Evolutionary conservation across 257 asterid genomes (phyloP).

Genomic region (Lantana camara): DNA sequence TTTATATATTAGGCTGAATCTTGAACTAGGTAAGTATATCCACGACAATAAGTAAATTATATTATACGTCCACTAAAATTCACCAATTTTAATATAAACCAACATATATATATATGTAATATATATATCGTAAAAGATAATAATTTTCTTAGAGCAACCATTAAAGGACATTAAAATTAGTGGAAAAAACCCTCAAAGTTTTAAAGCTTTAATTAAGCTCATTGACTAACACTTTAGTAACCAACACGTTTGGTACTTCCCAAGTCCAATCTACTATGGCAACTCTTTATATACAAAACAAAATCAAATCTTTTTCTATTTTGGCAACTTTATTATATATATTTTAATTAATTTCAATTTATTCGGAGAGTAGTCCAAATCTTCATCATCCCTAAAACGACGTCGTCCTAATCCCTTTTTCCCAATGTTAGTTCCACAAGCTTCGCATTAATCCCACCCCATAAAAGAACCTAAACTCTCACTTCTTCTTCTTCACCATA

Average conservation of each 20-base stretch:
- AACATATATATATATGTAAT: no score
- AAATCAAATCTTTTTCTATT: no score
- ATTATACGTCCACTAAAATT: no score
- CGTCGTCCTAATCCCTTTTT: slow-evolving; percentile 3
- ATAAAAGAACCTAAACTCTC: not conserved
- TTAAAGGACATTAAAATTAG: no score
- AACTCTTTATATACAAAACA: no score
- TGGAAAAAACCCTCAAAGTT: not conserved
- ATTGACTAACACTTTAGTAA: slow-evolving; percentile 13
- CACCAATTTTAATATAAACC: no score
- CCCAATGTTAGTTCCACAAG: slow-evolving; percentile 31
- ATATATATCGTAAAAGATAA: no score
- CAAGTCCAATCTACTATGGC: slow-evolving; percentile 23
- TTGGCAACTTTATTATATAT: not conserved
- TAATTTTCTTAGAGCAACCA: no score
- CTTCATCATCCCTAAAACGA: slow-evolving; percentile 8
- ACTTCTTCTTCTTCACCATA: not conserved
- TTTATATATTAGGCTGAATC: no score
- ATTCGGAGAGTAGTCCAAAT: not conserved
- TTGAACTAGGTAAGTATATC: no score
- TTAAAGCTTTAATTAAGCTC: slow-evolving; percentile 12
- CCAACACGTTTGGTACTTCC: slow-evolving; percentile 24
- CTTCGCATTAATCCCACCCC: slow-evolving; percentile 18
- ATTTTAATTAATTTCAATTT: not conserved
- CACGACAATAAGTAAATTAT: no score